Percentiles rank a stretch among this genome's conserved stretches.
Evolutionary conservation across 2,329 filamentous ascomycete genomes (phyloP).

Genomic region (Phaeosphaeria sp.): DNA sequence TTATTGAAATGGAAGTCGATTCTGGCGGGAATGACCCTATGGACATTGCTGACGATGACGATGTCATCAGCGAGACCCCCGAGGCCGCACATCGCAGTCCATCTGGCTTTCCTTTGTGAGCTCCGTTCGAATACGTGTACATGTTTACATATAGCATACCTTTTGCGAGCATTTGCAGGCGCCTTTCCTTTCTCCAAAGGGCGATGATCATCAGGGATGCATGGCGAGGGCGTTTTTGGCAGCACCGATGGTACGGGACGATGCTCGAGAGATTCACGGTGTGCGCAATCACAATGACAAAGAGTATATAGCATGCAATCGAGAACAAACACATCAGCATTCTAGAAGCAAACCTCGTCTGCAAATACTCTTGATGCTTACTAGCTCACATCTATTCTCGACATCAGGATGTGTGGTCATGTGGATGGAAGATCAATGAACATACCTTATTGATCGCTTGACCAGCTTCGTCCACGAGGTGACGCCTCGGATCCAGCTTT

Average conservation of each 20-base stretch:
- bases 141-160: not conserved
- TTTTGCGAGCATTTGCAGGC: not conserved
- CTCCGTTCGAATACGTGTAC: not conserved
- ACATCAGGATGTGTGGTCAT: no score
- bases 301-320: not conserved
- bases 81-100: not conserved
- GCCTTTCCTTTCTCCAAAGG: not conserved
- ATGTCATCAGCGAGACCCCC: not conserved
- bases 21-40: slow-evolving; percentile 11
- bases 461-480: no score
- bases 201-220: not conserved
- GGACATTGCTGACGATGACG: slow-evolving; percentile 5
- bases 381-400: no score
- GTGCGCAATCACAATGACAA: not conserved
- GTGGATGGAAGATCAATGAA: no score
- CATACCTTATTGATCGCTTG: no score
- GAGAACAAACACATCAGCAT: not conserved
- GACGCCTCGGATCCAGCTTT: no score
- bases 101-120: not conserved
- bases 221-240: not conserved
- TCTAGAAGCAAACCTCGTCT: not conserved
- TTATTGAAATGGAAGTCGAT: slow-evolving; percentile 11
- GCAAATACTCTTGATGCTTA: no score
- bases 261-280: not conserved
- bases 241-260: not conserved